A percentile compares a stretch with the other conserved stretches of the same genome.
phyloP scores from a whole-genome alignment of 1,139 yeast species.

The Kodamaea arcana region DNA sequence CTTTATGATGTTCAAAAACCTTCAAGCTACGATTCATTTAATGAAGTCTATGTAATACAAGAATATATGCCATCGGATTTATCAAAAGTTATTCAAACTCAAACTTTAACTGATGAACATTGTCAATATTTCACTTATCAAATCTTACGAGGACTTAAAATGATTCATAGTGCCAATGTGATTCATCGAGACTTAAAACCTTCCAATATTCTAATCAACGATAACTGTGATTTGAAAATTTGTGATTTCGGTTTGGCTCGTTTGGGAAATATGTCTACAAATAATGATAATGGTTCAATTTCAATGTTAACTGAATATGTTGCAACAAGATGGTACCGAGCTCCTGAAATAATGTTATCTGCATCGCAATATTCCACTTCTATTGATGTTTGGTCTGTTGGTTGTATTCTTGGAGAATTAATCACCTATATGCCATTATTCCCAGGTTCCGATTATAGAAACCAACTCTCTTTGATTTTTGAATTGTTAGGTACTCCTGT shows the following conservation, averaged over 20 bases:
- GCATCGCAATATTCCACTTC: conserved; percentile 67
- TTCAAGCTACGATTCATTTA: conserved; percentile 33
- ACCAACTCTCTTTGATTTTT: conserved; percentile 60
- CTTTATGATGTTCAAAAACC: conserved; percentile 40
- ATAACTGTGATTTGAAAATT: conserved; percentile 92
- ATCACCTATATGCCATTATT: conserved; percentile 61
- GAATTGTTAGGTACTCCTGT: conserved; percentile 64
- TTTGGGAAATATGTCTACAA: conserved; percentile 21
- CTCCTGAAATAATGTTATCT: conserved; percentile 74
- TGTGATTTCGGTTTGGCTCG: conserved; percentile 83
- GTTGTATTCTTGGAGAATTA: conserved; percentile 70
- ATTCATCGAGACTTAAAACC: conserved; percentile 96
- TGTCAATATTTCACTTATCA: conserved; percentile 76
- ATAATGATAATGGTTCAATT: conserved; percentile 25
- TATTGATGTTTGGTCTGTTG: conserved; percentile 77
- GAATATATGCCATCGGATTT: conserved; percentile 72
- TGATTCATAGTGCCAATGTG: conserved; percentile 95
- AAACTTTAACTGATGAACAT: conserved; percentile 57
- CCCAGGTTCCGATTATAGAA: conserved; percentile 74
- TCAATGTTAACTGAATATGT: conserved; percentile 67
- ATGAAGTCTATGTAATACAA: conserved; percentile 67
- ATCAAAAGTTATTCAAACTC: conserved; percentile 53
- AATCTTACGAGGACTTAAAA: conserved; percentile 86
- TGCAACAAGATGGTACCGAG: conserved; percentile 78
- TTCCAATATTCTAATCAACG: conserved; percentile 85